Base-by-base conservation (phyloP, 306 rosid species). In the Spatholobus suberectus region DNA sequence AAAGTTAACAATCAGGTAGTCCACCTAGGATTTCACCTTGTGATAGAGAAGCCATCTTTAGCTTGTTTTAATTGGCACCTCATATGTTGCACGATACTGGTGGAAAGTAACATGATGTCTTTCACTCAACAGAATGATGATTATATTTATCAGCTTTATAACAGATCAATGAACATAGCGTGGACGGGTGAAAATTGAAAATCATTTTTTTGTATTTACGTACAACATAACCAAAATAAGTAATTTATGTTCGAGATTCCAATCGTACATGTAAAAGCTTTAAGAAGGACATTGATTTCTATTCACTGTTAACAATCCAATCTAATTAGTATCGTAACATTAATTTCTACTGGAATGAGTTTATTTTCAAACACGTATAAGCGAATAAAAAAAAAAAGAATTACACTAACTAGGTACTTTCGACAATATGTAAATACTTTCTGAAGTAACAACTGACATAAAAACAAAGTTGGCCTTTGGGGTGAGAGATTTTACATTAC, bases 111-210 rank as follows among this genome's bases (percentile, higher is more conserved):
- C 65, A 47, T 2, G 7, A 27, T 54, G 43, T n/a, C 70, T 65
- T 82, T 40, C 66, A 70, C 73, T 21, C 67, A 77, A 61, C 57
- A 17, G 14, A 41, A 71, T 41, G 57, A 68, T 44, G 18, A 83
- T 58, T 58, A 2, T 37, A 15, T 17, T 34, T 9, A 77, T 70
- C 15, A 71, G 23, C 75, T 61, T 80, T 77, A 23, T 23, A 24
- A 35, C 27, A 47, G 34, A 61, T 78, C 13, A 27, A 8, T 58
- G 23, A 46, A 57, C 27, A 32, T 9, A 35, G 23, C 63, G 58
- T 65, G 54, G 18, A 62, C 8, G 15, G 8, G 62, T 63, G 43
- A 49, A 66, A 78, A 66, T 18, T 13, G 27, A 7, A 62, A 12
- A 11, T 62, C 21, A 9, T 8, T 27, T 46, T 7, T 26, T 65